These are phyloP conservation scores for Umbelopsis vinacea DNA, from an alignment of 192 early-diverging fungal species.

Conservation along the genomic window DNA sequence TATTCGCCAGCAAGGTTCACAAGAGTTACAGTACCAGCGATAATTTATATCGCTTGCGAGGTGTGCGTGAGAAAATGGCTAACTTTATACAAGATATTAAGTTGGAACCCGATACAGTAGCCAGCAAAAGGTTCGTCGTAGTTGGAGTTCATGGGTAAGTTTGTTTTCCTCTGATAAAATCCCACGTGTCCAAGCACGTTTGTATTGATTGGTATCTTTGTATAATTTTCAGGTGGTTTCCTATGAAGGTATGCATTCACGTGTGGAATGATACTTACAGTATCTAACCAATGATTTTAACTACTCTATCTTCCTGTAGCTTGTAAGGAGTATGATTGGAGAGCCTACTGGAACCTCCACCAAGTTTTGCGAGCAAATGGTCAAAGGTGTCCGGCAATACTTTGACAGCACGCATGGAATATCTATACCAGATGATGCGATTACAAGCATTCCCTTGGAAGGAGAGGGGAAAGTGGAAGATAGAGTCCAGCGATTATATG, in stretches of 20 bases:
- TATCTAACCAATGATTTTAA: constrained; percentile 24
- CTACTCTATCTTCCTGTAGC: constrained; percentile 25
- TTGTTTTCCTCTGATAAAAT: neutral
- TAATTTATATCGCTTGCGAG: neutral
- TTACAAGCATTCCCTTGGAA: constrained; percentile 84
- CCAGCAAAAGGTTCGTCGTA: constrained; percentile 64
- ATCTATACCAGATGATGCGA: constrained; percentile 44
- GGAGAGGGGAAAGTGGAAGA: constrained; percentile 92
- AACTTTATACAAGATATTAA: constrained; percentile 27
- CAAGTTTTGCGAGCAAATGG: constrained; percentile 91
- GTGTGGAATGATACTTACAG: constrained; percentile 8
- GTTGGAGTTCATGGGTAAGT: constrained; percentile 84
- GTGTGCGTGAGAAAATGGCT: constrained; percentile 1
- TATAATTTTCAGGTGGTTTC: constrained; percentile 64
- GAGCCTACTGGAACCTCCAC: constrained; percentile 92
- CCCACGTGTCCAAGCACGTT: neutral
- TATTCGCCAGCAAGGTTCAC: constrained; percentile 3
- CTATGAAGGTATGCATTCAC: constrained; percentile 53
- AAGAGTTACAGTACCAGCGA: neutral
- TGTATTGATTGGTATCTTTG: neutral
- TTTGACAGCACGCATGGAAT: constrained; percentile 53
- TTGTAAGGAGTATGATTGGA: constrained; percentile 77
- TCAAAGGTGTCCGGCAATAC: constrained; percentile 62
- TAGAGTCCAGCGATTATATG: constrained; percentile 81
- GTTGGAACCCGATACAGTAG: constrained; percentile 26